Evolutionary conservation across 129 eudicot species (phyloP).

Genomic region (sunflower (Helianthus annuus)): DNA sequence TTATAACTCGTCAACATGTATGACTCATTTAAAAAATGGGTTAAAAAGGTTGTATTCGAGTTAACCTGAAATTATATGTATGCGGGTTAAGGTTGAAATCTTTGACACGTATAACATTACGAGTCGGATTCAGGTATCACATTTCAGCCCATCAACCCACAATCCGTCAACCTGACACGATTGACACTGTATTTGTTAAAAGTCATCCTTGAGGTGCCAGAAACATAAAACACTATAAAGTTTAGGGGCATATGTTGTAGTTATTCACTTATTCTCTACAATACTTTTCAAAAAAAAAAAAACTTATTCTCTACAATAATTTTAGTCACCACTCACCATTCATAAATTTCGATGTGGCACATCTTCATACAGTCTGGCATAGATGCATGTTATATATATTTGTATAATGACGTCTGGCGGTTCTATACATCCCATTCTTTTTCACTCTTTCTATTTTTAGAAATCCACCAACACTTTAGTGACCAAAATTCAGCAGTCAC

Average conservation of each 20-base stretch:
- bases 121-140: too few relatives aligned
- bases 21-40: too few relatives aligned
- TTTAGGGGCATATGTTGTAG: not conserved
- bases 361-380: slow-evolving; percentile 23
- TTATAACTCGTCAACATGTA: too few relatives aligned
- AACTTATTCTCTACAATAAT: not conserved
- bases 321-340: not conserved
- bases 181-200: too few relatives aligned
- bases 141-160: too few relatives aligned
- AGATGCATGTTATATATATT: slow-evolving; percentile 13
- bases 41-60: too few relatives aligned
- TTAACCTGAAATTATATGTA: too few relatives aligned
- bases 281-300: too few relatives aligned
- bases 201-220: not conserved
- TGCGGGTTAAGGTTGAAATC: too few relatives aligned
- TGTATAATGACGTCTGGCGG: slow-evolving; percentile 1
- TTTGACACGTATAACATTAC: too few relatives aligned
- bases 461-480: not conserved
- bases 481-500: not conserved
- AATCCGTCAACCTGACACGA: too few relatives aligned
- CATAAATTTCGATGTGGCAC: slow-evolving; percentile 23
- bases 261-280: not conserved
- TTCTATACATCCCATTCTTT: too few relatives aligned
- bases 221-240: not conserved
- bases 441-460: not conserved